Percentiles rank a stretch among this genome's conserved stretches.
These are phyloP conservation scores for Candida piceae DNA, from an alignment of 805 yeast species.

Conservation along the genomic window DNA sequence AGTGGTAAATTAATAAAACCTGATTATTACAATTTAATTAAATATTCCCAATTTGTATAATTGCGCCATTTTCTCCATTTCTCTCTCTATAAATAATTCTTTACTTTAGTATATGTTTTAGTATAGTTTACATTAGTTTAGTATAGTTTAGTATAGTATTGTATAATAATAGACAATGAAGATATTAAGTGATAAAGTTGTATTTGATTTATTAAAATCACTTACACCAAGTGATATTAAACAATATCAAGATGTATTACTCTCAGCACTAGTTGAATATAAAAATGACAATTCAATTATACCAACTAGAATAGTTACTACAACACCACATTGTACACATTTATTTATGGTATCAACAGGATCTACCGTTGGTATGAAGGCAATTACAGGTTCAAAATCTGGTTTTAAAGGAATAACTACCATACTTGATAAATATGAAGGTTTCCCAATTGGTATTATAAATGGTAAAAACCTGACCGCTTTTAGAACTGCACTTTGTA, in stretches of 20 bases:
- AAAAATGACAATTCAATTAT: slow-evolving; percentile 39
- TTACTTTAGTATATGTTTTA: too few relatives aligned
- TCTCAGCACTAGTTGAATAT: slow-evolving; percentile 37
- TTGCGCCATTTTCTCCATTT: too few relatives aligned
- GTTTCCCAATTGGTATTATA: slow-evolving; percentile 46
- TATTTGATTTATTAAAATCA: slow-evolving; percentile 23
- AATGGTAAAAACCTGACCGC: slow-evolving; percentile 60
- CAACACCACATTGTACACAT: slow-evolving; percentile 40
- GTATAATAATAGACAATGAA: slow-evolving; percentile 32
- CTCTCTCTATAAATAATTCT: too few relatives aligned
- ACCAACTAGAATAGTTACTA: slow-evolving; percentile 50
- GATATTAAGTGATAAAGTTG: slow-evolving; percentile 29
- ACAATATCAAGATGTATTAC: slow-evolving; percentile 33
- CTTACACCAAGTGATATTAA: slow-evolving; percentile 26
- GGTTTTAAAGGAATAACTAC: slow-evolving; percentile 59
- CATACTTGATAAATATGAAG: slow-evolving; percentile 45
- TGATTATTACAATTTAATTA: slow-evolving; percentile 34
- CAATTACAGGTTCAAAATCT: slow-evolving; percentile 49
- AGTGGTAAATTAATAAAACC: slow-evolving; percentile 39
- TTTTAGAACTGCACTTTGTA: slow-evolving; percentile 60
- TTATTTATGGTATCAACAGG: slow-evolving; percentile 65
- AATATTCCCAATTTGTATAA: slow-evolving; percentile 5
- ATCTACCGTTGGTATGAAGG: slow-evolving; percentile 52
- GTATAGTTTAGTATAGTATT: too few relatives aligned
- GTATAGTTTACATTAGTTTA: too few relatives aligned